Evolutionary conservation across 768 basidiomycete genomes (phyloP).

Genomic region (Boletus huronensis): DNA sequence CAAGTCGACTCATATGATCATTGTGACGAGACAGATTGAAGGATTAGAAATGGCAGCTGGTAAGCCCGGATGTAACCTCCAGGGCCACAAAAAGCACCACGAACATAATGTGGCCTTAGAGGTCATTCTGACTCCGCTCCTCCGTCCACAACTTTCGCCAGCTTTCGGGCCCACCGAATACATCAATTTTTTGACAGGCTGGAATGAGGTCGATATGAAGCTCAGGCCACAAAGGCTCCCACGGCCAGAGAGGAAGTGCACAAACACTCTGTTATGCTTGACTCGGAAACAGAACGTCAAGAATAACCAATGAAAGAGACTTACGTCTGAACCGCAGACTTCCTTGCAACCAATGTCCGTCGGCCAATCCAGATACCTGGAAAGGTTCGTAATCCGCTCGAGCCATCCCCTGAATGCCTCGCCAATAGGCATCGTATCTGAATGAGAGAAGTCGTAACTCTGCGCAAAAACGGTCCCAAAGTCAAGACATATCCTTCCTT

Average conservation of each 20-base stretch:
- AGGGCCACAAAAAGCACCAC: background rate
- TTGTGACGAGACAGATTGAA: background rate
- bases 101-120: background rate
- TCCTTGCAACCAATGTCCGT: slow-evolving; percentile 1
- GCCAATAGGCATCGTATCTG: background rate
- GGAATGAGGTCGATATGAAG: slow-evolving; percentile 3
- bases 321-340: background rate
- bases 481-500: slow-evolving; percentile 1
- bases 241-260: slow-evolving; percentile 4
- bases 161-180: slow-evolving; percentile 1
- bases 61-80: background rate
- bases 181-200: slow-evolving; percentile 3
- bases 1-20: background rate
- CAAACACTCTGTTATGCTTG: background rate
- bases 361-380: slow-evolving; percentile 4
- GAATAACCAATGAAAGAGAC: background rate
- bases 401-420: background rate
- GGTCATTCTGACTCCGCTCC: background rate
- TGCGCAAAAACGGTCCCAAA: slow-evolving; percentile 5
- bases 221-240: slow-evolving; percentile 3
- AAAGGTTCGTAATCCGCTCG: background rate
- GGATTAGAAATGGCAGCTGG: background rate
- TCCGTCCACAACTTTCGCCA: slow-evolving; percentile 5
- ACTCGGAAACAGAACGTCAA: background rate
- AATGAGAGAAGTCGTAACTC: background rate